Conservation (phyloP, 768 basidiomycete genomes). For the Tephrocybe sp. region DNA sequence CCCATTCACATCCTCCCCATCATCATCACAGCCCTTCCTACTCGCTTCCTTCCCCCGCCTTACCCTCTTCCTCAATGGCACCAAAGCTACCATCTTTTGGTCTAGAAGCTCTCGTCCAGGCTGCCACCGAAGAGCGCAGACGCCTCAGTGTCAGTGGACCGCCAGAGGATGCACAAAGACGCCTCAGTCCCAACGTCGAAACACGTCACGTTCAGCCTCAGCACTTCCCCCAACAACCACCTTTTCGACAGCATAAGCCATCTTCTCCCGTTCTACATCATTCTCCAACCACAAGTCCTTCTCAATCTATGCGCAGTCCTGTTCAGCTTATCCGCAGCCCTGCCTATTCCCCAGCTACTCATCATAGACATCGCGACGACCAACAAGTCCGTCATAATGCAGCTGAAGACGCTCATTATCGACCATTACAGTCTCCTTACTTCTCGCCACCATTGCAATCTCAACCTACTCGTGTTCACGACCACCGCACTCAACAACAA, state of each 20-base stretch:
- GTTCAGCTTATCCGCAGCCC: conserved; percentile 11
- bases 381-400: conserved; percentile 5
- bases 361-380: conserved; percentile 16
- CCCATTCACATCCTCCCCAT: conserved; percentile 7
- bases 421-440: conserved; percentile 10
- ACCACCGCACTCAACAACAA: conserved; percentile 21
- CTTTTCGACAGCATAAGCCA: conserved; percentile 10
- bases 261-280: conserved; percentile 13
- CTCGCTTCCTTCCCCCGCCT: conserved; percentile 14
- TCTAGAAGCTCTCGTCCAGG: conserved; percentile 69
- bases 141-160: conserved; percentile 37
- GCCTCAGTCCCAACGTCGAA: conserved; percentile 18
- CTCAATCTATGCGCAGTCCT: conserved; percentile 6
- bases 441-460: conserved; percentile 8
- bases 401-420: conserved; percentile 13
- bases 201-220: conserved; percentile 21
- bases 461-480: conserved; percentile 14
- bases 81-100: conserved; percentile 30
- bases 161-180: conserved; percentile 18
- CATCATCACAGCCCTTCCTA: conserved; percentile 14
- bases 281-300: conserved; percentile 1
- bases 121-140: conserved; percentile 62
- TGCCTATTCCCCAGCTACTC: conserved; percentile 8
- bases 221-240: conserved; percentile 12
- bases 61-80: conserved; percentile 17